Evolutionary conservation across 139 green algal genomes (phyloP).

Genomic region (Volvox reticuliferus): DNA sequence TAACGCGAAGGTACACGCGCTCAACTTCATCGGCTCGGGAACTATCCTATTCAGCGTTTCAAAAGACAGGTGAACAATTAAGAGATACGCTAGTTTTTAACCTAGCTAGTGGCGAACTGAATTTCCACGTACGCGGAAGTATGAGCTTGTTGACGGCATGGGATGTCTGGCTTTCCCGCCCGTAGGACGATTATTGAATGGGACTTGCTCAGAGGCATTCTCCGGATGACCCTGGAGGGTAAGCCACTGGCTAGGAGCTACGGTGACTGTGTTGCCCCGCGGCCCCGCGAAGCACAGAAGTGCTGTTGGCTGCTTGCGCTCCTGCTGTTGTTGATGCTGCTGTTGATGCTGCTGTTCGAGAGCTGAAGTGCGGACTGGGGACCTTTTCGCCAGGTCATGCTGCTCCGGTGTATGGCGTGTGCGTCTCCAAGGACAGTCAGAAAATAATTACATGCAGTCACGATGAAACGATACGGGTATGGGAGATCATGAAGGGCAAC

Average conservation of each 20-base stretch:
- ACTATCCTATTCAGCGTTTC: conserved; percentile 64
- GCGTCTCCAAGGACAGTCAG: conserved; percentile 57
- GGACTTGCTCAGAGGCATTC: conserved; percentile 56
- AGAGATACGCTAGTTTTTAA: too few species aligned
- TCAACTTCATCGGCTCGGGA: conserved; percentile 57
- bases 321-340: too few species aligned
- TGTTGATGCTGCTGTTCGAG: too few species aligned
- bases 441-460: conserved; percentile 53
- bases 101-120: too few species aligned
- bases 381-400: conserved; percentile 47
- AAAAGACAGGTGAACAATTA: conserved; percentile 44
- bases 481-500: conserved; percentile 60
- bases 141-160: too few species aligned
- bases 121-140: too few species aligned
- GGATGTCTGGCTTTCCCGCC: too few species aligned
- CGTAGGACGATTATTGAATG: conserved; percentile 58
- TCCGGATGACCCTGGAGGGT: conserved; percentile 63
- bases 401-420: conserved; percentile 53
- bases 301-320: too few species aligned
- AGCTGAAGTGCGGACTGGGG: background rate
- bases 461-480: conserved; percentile 58
- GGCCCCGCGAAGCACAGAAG: too few species aligned
- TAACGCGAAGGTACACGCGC: conserved; percentile 49
- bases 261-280: background rate
- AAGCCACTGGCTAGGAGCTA: background rate